Evolutionary conservation across 2,329 filamentous ascomycete species (phyloP).

Genomic region (Parafenestella ontariensis): DNA sequence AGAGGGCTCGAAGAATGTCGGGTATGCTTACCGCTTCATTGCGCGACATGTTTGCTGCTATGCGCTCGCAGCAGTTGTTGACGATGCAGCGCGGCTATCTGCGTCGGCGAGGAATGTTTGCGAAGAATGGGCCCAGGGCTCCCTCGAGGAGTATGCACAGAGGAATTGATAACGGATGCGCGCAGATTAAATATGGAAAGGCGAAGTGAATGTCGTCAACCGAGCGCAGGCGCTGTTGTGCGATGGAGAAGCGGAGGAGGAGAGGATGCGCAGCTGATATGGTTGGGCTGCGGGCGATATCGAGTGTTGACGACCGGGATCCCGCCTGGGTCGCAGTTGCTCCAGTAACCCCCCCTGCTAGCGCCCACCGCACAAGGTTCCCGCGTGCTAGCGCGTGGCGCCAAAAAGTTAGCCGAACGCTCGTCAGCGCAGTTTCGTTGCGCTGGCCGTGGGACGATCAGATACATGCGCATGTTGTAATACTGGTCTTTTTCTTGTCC

Average conservation of each 20-base stretch:
- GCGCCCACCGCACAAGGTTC: background rate
- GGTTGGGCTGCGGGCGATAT: conserved; percentile 25
- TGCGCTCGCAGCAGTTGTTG: conserved; percentile 17
- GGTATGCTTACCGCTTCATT: conserved; percentile 49
- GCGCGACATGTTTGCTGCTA: conserved; percentile 45
- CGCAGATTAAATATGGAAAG: conserved; percentile 22
- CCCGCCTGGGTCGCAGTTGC: conserved; percentile 30
- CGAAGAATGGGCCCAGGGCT: conserved; percentile 40
- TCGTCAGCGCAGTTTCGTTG: background rate
- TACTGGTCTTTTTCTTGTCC: background rate
- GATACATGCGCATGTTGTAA: background rate
- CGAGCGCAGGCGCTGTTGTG: conserved; percentile 37
- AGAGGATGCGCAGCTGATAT: conserved; percentile 32
- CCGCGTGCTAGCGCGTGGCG: conserved; percentile 1
- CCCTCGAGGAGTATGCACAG: conserved; percentile 34
- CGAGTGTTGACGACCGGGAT: conserved; percentile 35
- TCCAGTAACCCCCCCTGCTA: conserved; percentile 17
- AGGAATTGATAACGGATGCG: conserved; percentile 15
- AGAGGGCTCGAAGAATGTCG: background rate
- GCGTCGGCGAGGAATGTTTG: conserved; percentile 35
- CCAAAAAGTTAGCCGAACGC: background rate
- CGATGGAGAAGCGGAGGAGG: conserved; percentile 36
- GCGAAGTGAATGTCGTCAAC: conserved; percentile 32
- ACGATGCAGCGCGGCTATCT: conserved; percentile 32
- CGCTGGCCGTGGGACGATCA: background rate